phyloP scores from a whole-genome alignment of 805 yeast species.

The Schwanniomyces yamadae region DNA sequence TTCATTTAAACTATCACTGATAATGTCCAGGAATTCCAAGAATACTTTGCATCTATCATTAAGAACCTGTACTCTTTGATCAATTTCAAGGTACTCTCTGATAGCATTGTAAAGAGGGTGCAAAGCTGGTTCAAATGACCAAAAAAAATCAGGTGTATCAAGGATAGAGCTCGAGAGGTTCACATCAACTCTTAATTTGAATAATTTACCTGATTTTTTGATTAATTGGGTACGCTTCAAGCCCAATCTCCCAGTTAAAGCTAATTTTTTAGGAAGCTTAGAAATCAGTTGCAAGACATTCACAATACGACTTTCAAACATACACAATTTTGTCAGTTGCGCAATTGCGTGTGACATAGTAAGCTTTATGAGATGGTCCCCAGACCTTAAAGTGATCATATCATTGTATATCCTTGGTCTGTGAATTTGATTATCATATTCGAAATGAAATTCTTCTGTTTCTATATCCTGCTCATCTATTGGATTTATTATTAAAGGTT shows the following conservation, averaged over 20 bases:
- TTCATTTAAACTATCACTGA: slow-evolving; percentile 93
- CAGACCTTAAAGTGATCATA: slow-evolving; percentile 85
- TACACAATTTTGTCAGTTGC: slow-evolving; percentile 86
- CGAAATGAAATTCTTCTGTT: slow-evolving; percentile 82
- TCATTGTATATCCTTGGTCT: slow-evolving; percentile 85
- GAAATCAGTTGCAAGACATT: slow-evolving; percentile 79
- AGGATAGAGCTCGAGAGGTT: slow-evolving; percentile 85
- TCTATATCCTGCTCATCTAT: slow-evolving; percentile 87
- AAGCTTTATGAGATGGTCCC: slow-evolving; percentile 88
- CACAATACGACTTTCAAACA: slow-evolving; percentile 91
- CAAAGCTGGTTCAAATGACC: slow-evolving; percentile 92
- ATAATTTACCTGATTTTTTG: slow-evolving; percentile 85
- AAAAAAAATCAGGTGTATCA: slow-evolving; percentile 94
- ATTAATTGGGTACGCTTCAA: slow-evolving; percentile 79
- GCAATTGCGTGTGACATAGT: slow-evolving; percentile 97
- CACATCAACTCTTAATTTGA: slow-evolving; percentile 89
- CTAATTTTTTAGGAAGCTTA: slow-evolving; percentile 85
- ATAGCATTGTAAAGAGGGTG: slow-evolving; percentile 90
- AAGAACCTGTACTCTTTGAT: slow-evolving; percentile 88
- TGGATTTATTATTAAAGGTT: slow-evolving; percentile 63
- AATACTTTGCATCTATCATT: slow-evolving; percentile 94
- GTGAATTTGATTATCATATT: slow-evolving; percentile 60
- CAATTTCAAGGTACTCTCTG: slow-evolving; percentile 90
- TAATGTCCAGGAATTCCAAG: slow-evolving; percentile 86
- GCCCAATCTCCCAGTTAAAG: slow-evolving; percentile 85